These are phyloP conservation scores for Lachnellula willkommii DNA, from an alignment of 2,329 filamentous ascomycete genomes.

Conservation along the genomic window DNA sequence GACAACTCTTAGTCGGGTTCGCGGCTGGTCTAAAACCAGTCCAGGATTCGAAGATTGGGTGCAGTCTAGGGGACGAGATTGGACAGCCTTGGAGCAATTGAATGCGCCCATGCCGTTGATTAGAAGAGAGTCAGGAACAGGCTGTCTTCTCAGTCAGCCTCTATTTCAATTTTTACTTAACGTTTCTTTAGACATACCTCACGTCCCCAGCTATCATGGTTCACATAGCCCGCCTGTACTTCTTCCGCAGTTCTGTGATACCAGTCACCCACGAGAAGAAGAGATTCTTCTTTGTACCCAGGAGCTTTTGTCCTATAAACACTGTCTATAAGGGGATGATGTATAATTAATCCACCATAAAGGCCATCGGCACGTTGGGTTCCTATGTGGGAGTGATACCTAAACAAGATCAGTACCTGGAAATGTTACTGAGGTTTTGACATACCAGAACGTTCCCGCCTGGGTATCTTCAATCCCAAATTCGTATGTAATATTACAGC, in stretches of 20 bases:
- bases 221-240: conserved; percentile 39
- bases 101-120: conserved; percentile 42
- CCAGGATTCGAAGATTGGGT: not conserved
- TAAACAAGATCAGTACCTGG: conserved; percentile 27
- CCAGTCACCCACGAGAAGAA: conserved; percentile 43
- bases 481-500: conserved; percentile 3
- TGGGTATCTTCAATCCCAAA: conserved; percentile 4
- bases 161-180: not conserved
- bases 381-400: conserved; percentile 42
- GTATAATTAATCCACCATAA: conserved; percentile 41
- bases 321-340: conserved; percentile 27
- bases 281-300: conserved; percentile 35
- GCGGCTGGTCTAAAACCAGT: conserved; percentile 25
- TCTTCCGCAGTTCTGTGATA: conserved; percentile 39
- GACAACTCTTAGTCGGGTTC: conserved; percentile 34
- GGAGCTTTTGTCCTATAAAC: conserved; percentile 18
- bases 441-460: conserved; percentile 8
- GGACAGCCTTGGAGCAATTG: conserved; percentile 39
- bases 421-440: not conserved
- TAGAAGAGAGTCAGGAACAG: conserved; percentile 41
- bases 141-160: conserved; percentile 30
- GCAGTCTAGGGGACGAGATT: conserved; percentile 40
- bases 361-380: conserved; percentile 39
- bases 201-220: conserved; percentile 37
- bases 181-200: conserved; percentile 29